Conservation (phyloP, 1,139 yeast species). For the Kurtzmaniella quercitrusa region DNA sequence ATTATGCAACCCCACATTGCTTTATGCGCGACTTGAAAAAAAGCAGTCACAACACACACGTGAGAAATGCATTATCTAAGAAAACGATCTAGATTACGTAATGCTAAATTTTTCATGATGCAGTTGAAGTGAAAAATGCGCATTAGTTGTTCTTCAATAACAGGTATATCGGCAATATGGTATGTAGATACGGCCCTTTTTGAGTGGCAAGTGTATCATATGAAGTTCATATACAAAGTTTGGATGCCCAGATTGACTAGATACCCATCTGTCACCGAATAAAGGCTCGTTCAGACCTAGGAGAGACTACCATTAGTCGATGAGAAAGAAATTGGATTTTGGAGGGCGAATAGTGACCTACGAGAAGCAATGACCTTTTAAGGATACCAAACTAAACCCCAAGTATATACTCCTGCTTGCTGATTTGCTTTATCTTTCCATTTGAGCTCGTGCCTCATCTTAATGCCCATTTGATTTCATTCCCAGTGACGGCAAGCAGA, state of each 20-base stretch:
- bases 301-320: too few relatives aligned
- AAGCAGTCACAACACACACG: constrained; percentile 7
- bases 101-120: constrained; percentile 8
- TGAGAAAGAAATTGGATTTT: too few relatives aligned
- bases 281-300: too few relatives aligned
- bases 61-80: background rate
- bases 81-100: background rate
- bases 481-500: too few relatives aligned
- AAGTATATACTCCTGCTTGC: too few relatives aligned
- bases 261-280: background rate
- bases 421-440: too few relatives aligned
- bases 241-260: background rate
- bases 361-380: too few relatives aligned
- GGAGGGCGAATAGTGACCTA: too few relatives aligned
- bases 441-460: too few relatives aligned
- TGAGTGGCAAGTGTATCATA: background rate
- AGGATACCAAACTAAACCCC: too few relatives aligned
- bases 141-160: constrained; percentile 3
- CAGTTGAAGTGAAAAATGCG: constrained; percentile 1
- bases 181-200: constrained; percentile 5
- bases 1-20: too few relatives aligned
- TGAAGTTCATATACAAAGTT: background rate
- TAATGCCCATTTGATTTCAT: too few relatives aligned
- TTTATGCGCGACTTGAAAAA: background rate
- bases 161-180: constrained; percentile 8